Evolutionary conservation across 2,329 filamentous ascomycete species (phyloP), one percentile per base, ranked within the genome.

Genomic region (Scolecobasidium constrictum): DNA sequence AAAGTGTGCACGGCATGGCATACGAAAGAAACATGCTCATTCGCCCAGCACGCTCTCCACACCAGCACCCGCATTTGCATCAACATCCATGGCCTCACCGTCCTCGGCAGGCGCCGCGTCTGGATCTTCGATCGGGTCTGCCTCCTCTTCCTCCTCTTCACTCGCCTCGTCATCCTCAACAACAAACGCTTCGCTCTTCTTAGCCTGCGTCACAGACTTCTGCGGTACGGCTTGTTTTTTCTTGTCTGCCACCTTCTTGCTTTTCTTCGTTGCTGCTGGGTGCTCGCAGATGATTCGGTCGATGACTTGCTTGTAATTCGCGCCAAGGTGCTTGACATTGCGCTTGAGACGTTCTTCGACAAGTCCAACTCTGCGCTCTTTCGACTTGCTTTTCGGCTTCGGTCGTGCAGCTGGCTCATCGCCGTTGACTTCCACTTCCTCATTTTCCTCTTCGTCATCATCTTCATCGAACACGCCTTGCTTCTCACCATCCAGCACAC

Each of bases 241-340:
- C 54, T 58, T 53, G 63, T 69, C 47, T 16, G 35, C 37, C 44
- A 50, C 54, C 41, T 64, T 61, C 35, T 56, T 59, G 45, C 62
- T 49, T 40, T 68, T 66, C 50, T 70, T 69, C 35, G 75, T 60
- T 53, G 47, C 47, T 12, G 35, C 40, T 33, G 36, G 31, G 80
- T 78, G 35, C 38, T 72, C 69, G 45, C 82, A 76, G 53, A 94
- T 87, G 3, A 96, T 68, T 58, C 82, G 92, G 6, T 77, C 75
- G 4, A 94, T 67, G 5, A 95, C 78, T 53, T 92, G 86, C 55
- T 82, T 85, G 69, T 85, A 93, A 57, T 92, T 95, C 36, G 75
- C 68, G 2, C 92, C 92, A 3, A 98, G 72, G 55, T 77, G 79
- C n/a, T 67, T 68, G 56, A 82, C 82, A 62, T 98, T 95, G 50